Evolutionary conservation across 257 asterid genomes (phyloP).

Genomic region (Petrea volubilis): DNA sequence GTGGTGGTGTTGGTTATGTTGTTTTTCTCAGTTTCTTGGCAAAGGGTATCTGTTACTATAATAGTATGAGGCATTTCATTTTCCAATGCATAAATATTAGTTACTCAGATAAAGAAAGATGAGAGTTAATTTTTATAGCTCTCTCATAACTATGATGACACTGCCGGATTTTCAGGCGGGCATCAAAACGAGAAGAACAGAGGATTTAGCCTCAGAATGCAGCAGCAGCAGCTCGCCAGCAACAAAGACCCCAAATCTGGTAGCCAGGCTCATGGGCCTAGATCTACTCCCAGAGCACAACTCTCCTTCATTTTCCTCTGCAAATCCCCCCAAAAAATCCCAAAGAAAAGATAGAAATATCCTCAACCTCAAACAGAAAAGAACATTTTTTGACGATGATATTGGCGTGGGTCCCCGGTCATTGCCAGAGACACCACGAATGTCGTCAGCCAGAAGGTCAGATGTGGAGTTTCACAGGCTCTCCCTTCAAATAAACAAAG

Average conservation of each 20-base stretch:
- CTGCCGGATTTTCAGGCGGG: conserved; percentile 44
- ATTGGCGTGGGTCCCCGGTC: conserved; percentile 52
- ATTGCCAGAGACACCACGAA: conserved; percentile 73
- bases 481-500: conserved; percentile 70
- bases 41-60: background rate
- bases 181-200: conserved; percentile 59
- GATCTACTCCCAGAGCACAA: conserved; percentile 67
- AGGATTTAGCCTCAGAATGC: conserved; percentile 43
- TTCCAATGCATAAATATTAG: conserved; percentile 34
- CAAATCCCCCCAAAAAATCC: conserved; percentile 28
- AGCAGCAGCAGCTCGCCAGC: conserved; percentile 54
- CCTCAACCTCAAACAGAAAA: conserved; percentile 15
- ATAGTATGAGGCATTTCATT: conserved; percentile 11
- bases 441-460: conserved; percentile 56
- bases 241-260: conserved; percentile 73
- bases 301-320: conserved; percentile 44
- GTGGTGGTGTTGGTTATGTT: background rate
- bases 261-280: conserved; percentile 96
- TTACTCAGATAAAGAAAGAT: background rate
- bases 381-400: conserved; percentile 39
- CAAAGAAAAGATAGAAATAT: conserved; percentile 17
- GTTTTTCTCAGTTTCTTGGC: background rate
- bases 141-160: no score
- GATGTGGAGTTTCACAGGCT: conserved; percentile 68
- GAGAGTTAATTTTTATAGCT: background rate